Percentiles rank a stretch among this genome's conserved stretches.
phyloP scores from a whole-genome alignment of 257 asterid species.

The Scutellaria baicalensis region DNA sequence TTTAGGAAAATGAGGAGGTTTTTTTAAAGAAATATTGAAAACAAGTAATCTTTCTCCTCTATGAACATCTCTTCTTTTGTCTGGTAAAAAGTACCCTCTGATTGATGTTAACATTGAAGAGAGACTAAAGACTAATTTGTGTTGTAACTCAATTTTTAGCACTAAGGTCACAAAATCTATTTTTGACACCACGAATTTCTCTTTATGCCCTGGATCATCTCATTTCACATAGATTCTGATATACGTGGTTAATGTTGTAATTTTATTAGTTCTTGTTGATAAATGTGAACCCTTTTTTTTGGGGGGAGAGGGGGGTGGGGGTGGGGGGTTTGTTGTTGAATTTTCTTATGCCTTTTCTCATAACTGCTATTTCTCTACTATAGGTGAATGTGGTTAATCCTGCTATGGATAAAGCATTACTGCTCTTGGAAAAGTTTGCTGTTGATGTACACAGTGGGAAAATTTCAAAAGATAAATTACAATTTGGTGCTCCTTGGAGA shows the following conservation, averaged over 20 bases:
- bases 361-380: constrained; percentile 7
- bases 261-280: background rate
- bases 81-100: background rate
- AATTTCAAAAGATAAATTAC: constrained; percentile 55
- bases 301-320: too few relatives aligned
- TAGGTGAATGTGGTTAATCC: constrained; percentile 91
- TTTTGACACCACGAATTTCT: background rate
- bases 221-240: background rate
- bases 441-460: constrained; percentile 61
- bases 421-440: constrained; percentile 64
- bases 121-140: background rate
- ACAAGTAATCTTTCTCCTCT: background rate
- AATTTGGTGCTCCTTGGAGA: constrained; percentile 96
- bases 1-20: background rate
- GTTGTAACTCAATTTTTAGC: background rate
- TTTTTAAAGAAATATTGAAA: background rate
- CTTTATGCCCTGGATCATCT: constrained; percentile 2
- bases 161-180: background rate
- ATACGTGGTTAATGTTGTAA: background rate
- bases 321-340: too few relatives aligned
- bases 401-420: constrained; percentile 79
- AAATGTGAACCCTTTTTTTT: background rate
- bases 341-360: background rate
- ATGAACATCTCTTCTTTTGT: background rate
- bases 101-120: background rate